phyloP scores from a whole-genome alignment of 306 rosid species.

The Cucumis cinereus region DNA sequence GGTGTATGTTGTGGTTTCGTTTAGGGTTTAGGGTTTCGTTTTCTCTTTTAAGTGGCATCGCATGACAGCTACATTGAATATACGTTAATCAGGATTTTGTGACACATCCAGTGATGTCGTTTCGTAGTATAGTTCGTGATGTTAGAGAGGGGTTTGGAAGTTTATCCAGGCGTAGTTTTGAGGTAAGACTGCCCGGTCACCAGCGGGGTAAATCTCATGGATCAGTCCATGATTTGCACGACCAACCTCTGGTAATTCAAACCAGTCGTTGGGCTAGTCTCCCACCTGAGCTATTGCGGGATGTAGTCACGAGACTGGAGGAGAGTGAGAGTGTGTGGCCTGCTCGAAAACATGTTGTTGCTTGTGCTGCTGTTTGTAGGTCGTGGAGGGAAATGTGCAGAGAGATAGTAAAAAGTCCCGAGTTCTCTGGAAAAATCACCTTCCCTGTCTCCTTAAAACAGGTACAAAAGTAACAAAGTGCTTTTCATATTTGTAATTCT shows the following conservation, averaged over 20 bases:
- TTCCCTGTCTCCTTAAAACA: conserved; percentile 82
- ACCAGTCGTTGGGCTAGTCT: conserved; percentile 74
- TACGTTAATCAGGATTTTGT: background rate
- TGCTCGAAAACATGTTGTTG: conserved; percentile 66
- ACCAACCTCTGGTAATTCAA: conserved; percentile 51
- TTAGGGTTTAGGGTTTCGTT: too few relatives aligned
- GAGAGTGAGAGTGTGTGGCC: conserved; percentile 85
- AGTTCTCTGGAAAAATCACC: conserved; percentile 72
- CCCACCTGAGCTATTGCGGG: conserved; percentile 66
- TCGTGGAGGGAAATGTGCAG: conserved; percentile 91
- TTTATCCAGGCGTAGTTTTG: conserved; percentile 74
- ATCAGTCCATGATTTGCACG: conserved; percentile 56
- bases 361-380: conserved; percentile 76
- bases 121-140: conserved; percentile 86
- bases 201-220: conserved; percentile 76
- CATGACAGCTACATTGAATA: background rate
- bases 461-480: conserved; percentile 21
- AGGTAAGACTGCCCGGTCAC: conserved; percentile 53
- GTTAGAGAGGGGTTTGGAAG: conserved; percentile 84
- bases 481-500: background rate
- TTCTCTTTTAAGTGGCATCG: background rate
- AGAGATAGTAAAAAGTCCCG: conserved; percentile 64
- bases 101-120: conserved; percentile 44
- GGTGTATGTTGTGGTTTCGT: background rate
- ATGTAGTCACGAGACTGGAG: conserved; percentile 70